A percentile compares a stretch with the other conserved stretches of the same genome.
Evolutionary conservation across 2,329 filamentous ascomycete species (phyloP).

Genomic region (Cercospora sp.): DNA sequence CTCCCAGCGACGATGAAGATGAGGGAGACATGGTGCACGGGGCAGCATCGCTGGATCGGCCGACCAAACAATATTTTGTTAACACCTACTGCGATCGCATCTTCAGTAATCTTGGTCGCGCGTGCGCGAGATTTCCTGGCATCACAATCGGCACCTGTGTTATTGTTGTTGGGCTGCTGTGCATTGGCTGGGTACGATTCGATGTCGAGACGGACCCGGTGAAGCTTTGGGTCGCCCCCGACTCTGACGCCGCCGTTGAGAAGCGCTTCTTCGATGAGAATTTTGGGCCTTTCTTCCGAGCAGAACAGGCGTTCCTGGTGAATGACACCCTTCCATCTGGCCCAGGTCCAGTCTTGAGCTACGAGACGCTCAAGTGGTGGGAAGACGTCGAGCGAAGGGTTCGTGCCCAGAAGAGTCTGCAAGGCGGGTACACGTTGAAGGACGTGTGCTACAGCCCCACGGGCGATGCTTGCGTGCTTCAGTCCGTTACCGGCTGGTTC

Average conservation of each 20-base stretch:
- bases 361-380: slow-evolving; percentile 92
- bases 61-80: slow-evolving; percentile 75
- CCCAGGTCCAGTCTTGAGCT: slow-evolving; percentile 76
- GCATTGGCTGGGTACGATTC: slow-evolving; percentile 84
- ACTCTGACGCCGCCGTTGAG: slow-evolving; percentile 84
- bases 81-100: slow-evolving; percentile 79
- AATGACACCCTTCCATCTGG: slow-evolving; percentile 72
- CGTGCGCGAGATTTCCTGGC: slow-evolving; percentile 78
- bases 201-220: slow-evolving; percentile 89
- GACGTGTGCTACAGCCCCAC: slow-evolving; percentile 95
- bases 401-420: slow-evolving; percentile 67
- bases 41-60: slow-evolving; percentile 74
- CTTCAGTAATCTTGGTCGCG: slow-evolving; percentile 78
- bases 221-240: slow-evolving; percentile 92
- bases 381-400: slow-evolving; percentile 82
- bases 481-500: slow-evolving; percentile 90
- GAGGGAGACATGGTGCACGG: slow-evolving; percentile 82
- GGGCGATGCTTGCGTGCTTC: slow-evolving; percentile 84
- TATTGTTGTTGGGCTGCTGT: slow-evolving; percentile 74
- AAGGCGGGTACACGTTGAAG: slow-evolving; percentile 68
- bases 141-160: slow-evolving; percentile 78
- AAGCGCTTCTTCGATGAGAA: slow-evolving; percentile 91
- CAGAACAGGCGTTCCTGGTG: slow-evolving; percentile 89
- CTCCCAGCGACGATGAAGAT: slow-evolving; percentile 88
- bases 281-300: slow-evolving; percentile 94